A percentile compares a stretch with the other conserved stretches of the same genome.
These are phyloP conservation scores for Linum tenue DNA, from an alignment of 345 rosid genomes.

Conservation along the genomic window DNA sequence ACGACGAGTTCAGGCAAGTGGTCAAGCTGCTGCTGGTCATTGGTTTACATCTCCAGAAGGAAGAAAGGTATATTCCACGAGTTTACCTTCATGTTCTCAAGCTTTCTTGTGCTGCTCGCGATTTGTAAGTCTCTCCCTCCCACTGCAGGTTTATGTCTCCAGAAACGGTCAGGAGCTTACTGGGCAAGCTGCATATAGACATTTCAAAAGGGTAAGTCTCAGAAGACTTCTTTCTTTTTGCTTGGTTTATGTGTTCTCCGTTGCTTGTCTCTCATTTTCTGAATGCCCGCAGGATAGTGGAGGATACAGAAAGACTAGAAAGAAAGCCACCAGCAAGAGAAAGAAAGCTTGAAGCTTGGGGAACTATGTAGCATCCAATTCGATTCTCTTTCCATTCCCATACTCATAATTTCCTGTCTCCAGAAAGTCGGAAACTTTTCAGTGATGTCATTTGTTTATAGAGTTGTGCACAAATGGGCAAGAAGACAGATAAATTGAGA, in stretches of 20 bases:
- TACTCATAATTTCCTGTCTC: too few species aligned
- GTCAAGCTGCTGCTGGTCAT: slow-evolving; percentile 45
- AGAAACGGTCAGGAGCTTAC: slow-evolving; percentile 68
- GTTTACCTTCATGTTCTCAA: background rate
- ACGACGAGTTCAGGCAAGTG: slow-evolving; percentile 58
- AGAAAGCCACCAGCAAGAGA: slow-evolving; percentile 14
- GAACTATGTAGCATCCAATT: too few species aligned
- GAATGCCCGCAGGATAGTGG: slow-evolving; percentile 19
- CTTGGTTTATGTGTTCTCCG: background rate
- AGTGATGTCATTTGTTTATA: background rate
- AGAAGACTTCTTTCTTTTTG: background rate
- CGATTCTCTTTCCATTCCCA: too few species aligned
- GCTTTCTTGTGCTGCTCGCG: background rate
- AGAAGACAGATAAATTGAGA: background rate
- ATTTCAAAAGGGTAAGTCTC: slow-evolving; percentile 55
- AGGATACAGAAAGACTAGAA: slow-evolving; percentile 19
- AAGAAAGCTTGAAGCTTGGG: slow-evolving; percentile 11
- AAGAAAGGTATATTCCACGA: slow-evolving; percentile 45
- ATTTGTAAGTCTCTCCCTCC: background rate
- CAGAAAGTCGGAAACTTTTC: background rate
- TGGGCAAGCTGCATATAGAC: slow-evolving; percentile 69
- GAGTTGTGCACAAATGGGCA: too few species aligned
- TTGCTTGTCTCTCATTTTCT: background rate
- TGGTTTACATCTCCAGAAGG: slow-evolving; percentile 86
- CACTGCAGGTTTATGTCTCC: slow-evolving; percentile 58